These are phyloP conservation scores for Maudiozyma pseudohumilis DNA, from an alignment of 805 yeast species.

Conservation along the genomic window DNA sequence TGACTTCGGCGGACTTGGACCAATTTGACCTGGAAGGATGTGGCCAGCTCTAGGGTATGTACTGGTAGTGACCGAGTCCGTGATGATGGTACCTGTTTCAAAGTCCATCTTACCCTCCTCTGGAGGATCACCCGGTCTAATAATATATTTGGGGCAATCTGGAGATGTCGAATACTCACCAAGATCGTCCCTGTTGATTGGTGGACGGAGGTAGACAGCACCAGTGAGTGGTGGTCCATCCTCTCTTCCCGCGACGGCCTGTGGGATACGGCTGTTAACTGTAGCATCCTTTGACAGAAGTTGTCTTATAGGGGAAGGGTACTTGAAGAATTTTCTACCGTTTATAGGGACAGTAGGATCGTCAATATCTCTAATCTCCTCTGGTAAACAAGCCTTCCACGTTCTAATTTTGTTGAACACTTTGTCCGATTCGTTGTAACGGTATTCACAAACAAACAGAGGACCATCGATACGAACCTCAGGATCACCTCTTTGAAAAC, in stretches of 20 bases:
- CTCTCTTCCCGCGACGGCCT: slow-evolving; percentile 68
- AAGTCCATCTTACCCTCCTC: slow-evolving; percentile 28
- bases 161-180: slow-evolving; percentile 58
- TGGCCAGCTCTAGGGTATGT: slow-evolving; percentile 18
- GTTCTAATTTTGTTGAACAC: slow-evolving; percentile 91
- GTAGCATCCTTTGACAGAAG: slow-evolving; percentile 67
- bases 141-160: slow-evolving; percentile 35
- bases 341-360: slow-evolving; percentile 70
- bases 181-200: slow-evolving; percentile 69
- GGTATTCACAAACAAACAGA: slow-evolving; percentile 85
- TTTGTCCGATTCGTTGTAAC: slow-evolving; percentile 86
- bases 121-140: slow-evolving; percentile 35
- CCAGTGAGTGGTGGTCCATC: slow-evolving; percentile 92
- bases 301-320: slow-evolving; percentile 77
- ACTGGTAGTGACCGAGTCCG: slow-evolving; percentile 13
- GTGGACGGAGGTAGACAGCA: slow-evolving; percentile 73
- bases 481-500: slow-evolving; percentile 92
- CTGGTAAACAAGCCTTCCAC: slow-evolving; percentile 98
- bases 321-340: slow-evolving; percentile 57
- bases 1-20: slow-evolving; percentile 8
- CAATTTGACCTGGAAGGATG: not conserved
- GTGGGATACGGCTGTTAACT: slow-evolving; percentile 68
- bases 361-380: slow-evolving; percentile 77
- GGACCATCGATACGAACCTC: slow-evolving; percentile 71
- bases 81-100: slow-evolving; percentile 24